A percentile compares a stretch with the other conserved stretches of the same genome.
phyloP scores from a whole-genome alignment of 108 stramenopile genomes.

The Stephanodiscus minutulus region DNA sequence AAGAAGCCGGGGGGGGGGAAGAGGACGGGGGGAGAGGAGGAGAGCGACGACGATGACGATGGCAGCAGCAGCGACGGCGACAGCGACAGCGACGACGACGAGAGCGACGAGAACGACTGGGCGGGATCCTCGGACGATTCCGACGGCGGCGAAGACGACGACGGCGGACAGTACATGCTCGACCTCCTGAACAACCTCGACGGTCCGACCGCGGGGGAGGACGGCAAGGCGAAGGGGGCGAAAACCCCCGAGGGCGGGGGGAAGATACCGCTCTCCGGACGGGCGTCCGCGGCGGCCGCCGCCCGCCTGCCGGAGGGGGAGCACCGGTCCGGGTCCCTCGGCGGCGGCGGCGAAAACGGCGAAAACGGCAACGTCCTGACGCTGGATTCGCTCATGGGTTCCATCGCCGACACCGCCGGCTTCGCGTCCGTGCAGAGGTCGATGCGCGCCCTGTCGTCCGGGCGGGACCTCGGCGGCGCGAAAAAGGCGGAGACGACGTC shows the following conservation, averaged over 20 bases:
- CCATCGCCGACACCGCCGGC: constrained; percentile 82
- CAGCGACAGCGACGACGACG: constrained; percentile 46
- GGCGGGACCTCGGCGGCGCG: constrained; percentile 6
- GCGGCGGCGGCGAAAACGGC: constrained; percentile 36
- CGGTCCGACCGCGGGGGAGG: background rate
- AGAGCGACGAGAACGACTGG: constrained; percentile 49
- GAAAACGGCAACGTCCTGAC: constrained; percentile 53
- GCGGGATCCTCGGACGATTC: no score
- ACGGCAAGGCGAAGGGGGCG: background rate
- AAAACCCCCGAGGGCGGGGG: constrained; percentile 23
- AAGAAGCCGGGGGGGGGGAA: constrained; percentile 12
- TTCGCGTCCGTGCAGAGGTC: constrained; percentile 79
- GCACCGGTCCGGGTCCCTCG: constrained; percentile 23
- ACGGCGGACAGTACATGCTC: constrained; percentile 88
- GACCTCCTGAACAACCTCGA: constrained; percentile 78
- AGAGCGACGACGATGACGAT: constrained; percentile 43
- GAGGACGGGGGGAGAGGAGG: constrained; percentile 41
- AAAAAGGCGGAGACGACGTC: constrained; percentile 57
- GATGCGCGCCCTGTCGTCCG: constrained; percentile 55
- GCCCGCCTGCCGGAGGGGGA: constrained; percentile 55
- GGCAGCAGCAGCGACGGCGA: constrained; percentile 42
- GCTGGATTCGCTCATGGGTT: constrained; percentile 83
- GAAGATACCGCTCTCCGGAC: constrained; percentile 39
- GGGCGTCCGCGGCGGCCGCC: constrained; percentile 46
- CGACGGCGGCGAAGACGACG: no score